Base-by-base conservation (phyloP, 192 early-diverging fungal genomes). In the Entrophospora sp. region DNA sequence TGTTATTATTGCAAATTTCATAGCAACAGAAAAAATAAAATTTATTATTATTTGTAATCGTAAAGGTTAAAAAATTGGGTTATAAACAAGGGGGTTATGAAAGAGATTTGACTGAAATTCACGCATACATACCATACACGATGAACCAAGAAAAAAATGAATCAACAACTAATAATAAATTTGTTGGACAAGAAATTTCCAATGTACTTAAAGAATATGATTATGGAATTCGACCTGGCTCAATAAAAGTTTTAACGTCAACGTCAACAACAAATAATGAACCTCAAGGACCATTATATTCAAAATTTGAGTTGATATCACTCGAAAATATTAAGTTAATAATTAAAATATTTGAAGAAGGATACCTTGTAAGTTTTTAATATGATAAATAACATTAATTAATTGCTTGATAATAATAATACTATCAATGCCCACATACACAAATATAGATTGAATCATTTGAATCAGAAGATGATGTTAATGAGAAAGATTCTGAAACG, bases 191-290 rank as follows among this genome's bases (percentile, higher is more conserved):
- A 45, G 60, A 61, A 45, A 14, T 61, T 18, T 22, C 60, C 10
- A 61, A 61, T 25, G 20, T 42, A 31, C 60, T 61, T 30, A 44
- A 43, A 61, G 60, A 61, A 45, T 61, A 45, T 34, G 42, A 61
- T 2, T 61, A 61, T 24, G 60, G 60, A 4, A 24, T 61, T 32
- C 28, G n/a, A 61, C 60, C 38, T 3, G 44, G 28, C 44, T 61
- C 60, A 20, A 45, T 61, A 45, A 42, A 28, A 61, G 30, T 61
- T 18, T 60, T 16, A 37, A 27, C 14, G 13, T 14, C 8, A 32
- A 32, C n/a, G 7, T 20, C 8, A 20, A 18, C 18, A 3, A 36
- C 18, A 22, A 22, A 31, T 20, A 34, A 57, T 22, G 45, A n/a
- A 22, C 45, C 18, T 46, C 45, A 56, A 56, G n/a, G 27, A 28